A percentile compares a stretch with the other conserved stretches of the same genome.
phyloP scores from a whole-genome alignment of 2,329 filamentous ascomycete species.

The Dothistroma septosporum region DNA sequence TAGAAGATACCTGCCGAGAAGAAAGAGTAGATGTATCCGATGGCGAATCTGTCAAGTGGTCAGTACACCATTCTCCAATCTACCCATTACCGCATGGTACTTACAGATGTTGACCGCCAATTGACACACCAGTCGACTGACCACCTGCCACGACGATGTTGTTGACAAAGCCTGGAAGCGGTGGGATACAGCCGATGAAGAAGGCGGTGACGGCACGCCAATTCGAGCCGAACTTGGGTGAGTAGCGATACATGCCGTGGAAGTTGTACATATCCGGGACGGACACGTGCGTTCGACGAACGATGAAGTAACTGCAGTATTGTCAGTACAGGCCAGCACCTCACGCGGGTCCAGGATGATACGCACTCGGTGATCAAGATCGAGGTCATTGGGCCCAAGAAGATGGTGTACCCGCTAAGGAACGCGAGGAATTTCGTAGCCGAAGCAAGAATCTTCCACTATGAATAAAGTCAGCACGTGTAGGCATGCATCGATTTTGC shows the following conservation, averaged over 20 bases:
- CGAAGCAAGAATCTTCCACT: constrained; percentile 37
- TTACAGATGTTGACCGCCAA: constrained; percentile 51
- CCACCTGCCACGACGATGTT: constrained; percentile 37
- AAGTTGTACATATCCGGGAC: constrained; percentile 52
- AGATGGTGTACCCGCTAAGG: constrained; percentile 63
- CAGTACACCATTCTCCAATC: background rate
- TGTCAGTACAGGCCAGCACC: background rate
- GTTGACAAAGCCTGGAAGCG: constrained; percentile 53
- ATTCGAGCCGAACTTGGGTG: constrained; percentile 45
- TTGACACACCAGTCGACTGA: constrained; percentile 35
- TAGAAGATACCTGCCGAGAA: constrained; percentile 35
- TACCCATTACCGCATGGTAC: constrained; percentile 25
- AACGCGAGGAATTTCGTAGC: constrained; percentile 37
- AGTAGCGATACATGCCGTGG: constrained; percentile 50
- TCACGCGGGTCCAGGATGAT: too few species aligned
- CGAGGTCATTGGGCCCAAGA: constrained; percentile 59
- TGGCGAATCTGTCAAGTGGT: constrained; percentile 23
- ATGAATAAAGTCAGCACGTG: background rate
- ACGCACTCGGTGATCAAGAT: constrained; percentile 53
- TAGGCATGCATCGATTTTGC: background rate
- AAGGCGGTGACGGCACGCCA: constrained; percentile 58
- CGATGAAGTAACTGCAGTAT: constrained; percentile 47
- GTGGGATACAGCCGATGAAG: constrained; percentile 53
- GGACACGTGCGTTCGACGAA: constrained; percentile 48
- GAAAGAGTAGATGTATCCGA: constrained; percentile 39